Conservation (phyloP, 805 yeast genomes). For the Hanseniaspora singularis region DNA sequence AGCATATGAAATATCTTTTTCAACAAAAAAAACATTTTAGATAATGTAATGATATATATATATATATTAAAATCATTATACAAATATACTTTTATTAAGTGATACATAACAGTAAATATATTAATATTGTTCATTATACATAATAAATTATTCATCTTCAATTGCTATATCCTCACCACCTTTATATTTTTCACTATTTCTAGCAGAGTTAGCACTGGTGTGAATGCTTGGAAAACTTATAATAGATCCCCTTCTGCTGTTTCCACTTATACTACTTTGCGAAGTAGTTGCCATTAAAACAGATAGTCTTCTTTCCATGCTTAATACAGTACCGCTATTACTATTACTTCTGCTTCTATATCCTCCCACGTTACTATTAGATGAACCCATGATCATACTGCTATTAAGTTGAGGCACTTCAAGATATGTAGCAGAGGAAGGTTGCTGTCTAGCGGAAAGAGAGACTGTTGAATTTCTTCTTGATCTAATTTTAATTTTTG, state of each 20-base stretch:
- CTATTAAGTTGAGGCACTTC: no score
- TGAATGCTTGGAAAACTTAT: no score
- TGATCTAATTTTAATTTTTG: slow-evolving; percentile 28
- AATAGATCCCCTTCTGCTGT: slow-evolving; percentile 10
- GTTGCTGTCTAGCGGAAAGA: slow-evolving; percentile 12
- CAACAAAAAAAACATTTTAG: no score
- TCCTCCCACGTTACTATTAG: no score
- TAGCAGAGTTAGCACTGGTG: no score
- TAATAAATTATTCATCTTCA: slow-evolving; percentile 4
- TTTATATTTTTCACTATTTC: no score
- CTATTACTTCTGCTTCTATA: slow-evolving; percentile 12
- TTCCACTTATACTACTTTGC: no score
- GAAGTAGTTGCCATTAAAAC: slow-evolving; percentile 9
- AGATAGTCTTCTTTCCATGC: slow-evolving; percentile 15
- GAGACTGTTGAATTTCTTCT: slow-evolving; percentile 26
- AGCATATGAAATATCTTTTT: no score
- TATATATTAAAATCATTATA: no score
- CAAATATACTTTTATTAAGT: background rate
- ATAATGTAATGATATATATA: no score
- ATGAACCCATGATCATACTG: no score
- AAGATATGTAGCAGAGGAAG: background rate
- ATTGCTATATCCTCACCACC: slow-evolving; percentile 12
- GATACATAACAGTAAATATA: no score
- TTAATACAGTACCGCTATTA: slow-evolving; percentile 1
- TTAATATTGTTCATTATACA: background rate